Percentiles rank a stretch among this genome's conserved stretches.
Conservation (phyloP, 2,329 filamentous ascomycete genomes). For the Fusarium temperatum region DNA sequence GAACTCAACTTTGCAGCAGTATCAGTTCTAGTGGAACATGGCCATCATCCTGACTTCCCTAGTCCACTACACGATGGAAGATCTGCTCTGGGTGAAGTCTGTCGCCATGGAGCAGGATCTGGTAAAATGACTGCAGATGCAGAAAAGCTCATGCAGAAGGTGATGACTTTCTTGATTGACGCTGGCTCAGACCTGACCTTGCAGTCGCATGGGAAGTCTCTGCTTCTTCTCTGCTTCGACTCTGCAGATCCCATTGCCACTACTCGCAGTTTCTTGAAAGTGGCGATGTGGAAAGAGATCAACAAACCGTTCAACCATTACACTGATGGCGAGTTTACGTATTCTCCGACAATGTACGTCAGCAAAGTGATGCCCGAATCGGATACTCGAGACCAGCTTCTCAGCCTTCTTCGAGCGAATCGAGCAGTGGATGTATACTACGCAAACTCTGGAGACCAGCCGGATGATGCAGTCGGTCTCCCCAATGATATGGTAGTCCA, state of each 20-base stretch:
- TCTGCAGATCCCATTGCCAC: constrained; percentile 63
- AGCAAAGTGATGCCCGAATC: constrained; percentile 54
- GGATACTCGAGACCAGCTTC: constrained; percentile 53
- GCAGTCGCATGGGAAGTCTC: constrained; percentile 65
- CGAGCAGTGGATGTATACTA: constrained; percentile 64
- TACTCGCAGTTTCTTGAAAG: constrained; percentile 67
- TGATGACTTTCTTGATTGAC: constrained; percentile 65
- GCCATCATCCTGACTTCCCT: constrained; percentile 72
- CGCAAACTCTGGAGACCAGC: constrained; percentile 62
- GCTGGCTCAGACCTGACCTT: constrained; percentile 65
- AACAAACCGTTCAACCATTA: constrained; percentile 68
- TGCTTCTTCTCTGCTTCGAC: constrained; percentile 68
- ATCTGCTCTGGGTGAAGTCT: constrained; percentile 71
- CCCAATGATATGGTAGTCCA: constrained; percentile 59
- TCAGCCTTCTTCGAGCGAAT: constrained; percentile 60
- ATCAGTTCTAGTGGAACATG: constrained; percentile 64
- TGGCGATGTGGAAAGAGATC: constrained; percentile 70
- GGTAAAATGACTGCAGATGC: constrained; percentile 55
- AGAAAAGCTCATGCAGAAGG: constrained; percentile 64
- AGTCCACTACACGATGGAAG: constrained; percentile 69
- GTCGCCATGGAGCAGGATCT: constrained; percentile 61
- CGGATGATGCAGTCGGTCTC: constrained; percentile 61
- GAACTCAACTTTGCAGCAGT: constrained; percentile 66
- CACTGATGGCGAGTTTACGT: constrained; percentile 62
- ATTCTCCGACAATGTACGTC: constrained; percentile 73